Evolutionary conservation across 192 early-diverging fungal genomes (phyloP).

Genomic region (Chytriomyces sp.): DNA sequence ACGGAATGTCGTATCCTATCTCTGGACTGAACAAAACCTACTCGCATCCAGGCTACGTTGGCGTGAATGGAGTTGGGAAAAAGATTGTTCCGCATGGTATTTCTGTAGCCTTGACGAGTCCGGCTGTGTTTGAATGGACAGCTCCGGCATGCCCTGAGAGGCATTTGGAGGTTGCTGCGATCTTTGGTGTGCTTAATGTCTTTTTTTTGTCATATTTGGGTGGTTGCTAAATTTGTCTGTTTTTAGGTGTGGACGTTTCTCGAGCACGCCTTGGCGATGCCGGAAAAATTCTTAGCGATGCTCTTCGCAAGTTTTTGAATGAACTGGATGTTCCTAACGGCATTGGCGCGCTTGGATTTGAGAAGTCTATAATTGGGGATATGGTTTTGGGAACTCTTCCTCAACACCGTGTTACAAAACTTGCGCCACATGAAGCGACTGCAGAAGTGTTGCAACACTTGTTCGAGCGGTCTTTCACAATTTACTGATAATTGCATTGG

Average conservation of each 20-base stretch:
- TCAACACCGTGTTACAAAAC: constrained; percentile 89
- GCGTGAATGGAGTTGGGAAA: constrained; percentile 29
- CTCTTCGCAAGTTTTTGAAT: constrained; percentile 76
- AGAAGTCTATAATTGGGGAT: constrained; percentile 66
- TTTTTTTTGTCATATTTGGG: not conserved
- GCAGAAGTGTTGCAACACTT: constrained; percentile 67
- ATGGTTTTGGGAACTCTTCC: constrained; percentile 87
- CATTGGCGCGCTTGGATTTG: constrained; percentile 76
- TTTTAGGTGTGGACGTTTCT: constrained; percentile 63
- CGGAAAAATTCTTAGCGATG: constrained; percentile 76
- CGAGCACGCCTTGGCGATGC: constrained; percentile 71
- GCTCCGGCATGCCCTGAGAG: constrained; percentile 80
- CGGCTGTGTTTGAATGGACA: constrained; percentile 88
- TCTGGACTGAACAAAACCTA: constrained; percentile 83
- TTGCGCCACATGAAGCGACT: constrained; percentile 74
- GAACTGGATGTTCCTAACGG: constrained; percentile 83
- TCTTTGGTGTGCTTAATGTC: constrained; percentile 61
- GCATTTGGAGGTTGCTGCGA: constrained; percentile 79
- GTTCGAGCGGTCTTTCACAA: constrained; percentile 60
- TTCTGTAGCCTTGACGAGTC: constrained; percentile 89
- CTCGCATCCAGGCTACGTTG: constrained; percentile 78
- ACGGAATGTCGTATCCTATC: constrained; percentile 84
- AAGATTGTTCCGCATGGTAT: constrained; percentile 54
- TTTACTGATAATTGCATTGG: constrained; percentile 37
- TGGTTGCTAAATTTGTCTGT: constrained; percentile 5